Base-by-base conservation (phyloP, 169 alveolate species). In the Plasmodium inui region DNA sequence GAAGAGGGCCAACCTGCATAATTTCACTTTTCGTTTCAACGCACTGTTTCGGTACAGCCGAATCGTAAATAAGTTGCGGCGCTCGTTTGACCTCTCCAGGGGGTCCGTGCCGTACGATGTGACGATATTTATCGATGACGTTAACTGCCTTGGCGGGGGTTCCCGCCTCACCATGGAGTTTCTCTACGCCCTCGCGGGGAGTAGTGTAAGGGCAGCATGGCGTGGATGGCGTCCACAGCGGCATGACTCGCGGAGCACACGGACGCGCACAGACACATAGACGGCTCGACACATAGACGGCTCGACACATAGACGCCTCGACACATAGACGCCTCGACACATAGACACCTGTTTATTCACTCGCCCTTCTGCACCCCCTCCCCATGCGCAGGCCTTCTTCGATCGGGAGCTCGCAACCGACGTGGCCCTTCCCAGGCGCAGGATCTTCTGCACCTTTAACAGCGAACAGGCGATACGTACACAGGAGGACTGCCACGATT, bases 91-190 rank as follows among this genome's bases (percentile, higher is more conserved):
- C 19, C 46, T 53, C 8, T 73, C 86, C 1, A 55, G 12, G 0
- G 46, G 41, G 5, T 8, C 28, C 8, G 32, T 86, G 5, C 9
- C 10, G 9, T 39, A 76, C n/a, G 78, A 74, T 14, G 72, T 86
- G 4, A 86, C 93, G 1, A 86, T 86, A 1, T 86, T 74, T 30
- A 44, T 86, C 1, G 93, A 86, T 9, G 93, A 86, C 26, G 70
- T 86, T 8, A 50, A 73, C 39, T 86, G 82, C 17, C 19, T 74
- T 4, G 12, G 3, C 17, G n/a, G 39, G 14, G 53, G 34, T 2
- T 34, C 78, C 3, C 30, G 17, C 5, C 30, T 19, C 37, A 53
- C 83, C 1, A 32, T 70, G 71, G 82, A 86, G 53, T 86, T 86
- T 17, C 70, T 86, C 32, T 70, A 86, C 73, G 34, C 26, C 28